phyloP scores from a whole-genome alignment of 2,329 filamentous ascomycete species.

The Penicillium sp. region DNA sequence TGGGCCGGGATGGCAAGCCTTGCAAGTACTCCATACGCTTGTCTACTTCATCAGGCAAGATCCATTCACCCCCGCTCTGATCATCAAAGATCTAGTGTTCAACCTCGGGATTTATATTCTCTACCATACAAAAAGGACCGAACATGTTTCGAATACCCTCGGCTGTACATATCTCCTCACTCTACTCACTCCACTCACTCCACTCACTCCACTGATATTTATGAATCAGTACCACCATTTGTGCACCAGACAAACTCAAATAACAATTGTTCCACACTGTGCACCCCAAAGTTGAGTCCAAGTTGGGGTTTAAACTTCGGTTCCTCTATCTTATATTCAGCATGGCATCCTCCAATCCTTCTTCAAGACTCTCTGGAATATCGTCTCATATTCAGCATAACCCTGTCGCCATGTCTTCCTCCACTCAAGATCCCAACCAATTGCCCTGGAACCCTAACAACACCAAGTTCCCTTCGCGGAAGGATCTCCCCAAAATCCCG shows the following conservation, averaged over 20 bases:
- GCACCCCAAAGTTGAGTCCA: not conserved
- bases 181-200: not conserved
- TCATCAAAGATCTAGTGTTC: not conserved
- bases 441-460: constrained; percentile 55
- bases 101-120: not conserved
- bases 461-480: constrained; percentile 51
- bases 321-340: not conserved
- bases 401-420: constrained; percentile 9
- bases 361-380: constrained; percentile 10
- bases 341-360: constrained; percentile 6
- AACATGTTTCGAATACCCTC: not conserved
- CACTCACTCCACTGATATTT: not conserved
- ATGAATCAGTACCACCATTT: not conserved
- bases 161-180: not conserved
- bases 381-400: constrained; percentile 8
- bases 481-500: constrained; percentile 51
- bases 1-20: too few relatives aligned
- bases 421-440: constrained; percentile 26
- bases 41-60: too few relatives aligned
- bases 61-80: not conserved
- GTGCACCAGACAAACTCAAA: not conserved
- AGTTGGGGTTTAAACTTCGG: not conserved
- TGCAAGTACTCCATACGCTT: too few relatives aligned
- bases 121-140: not conserved
- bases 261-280: not conserved